These are phyloP conservation scores for Penicillium canescens DNA, from an alignment of 495 filamentous ascomycete genomes.

Conservation along the genomic window DNA sequence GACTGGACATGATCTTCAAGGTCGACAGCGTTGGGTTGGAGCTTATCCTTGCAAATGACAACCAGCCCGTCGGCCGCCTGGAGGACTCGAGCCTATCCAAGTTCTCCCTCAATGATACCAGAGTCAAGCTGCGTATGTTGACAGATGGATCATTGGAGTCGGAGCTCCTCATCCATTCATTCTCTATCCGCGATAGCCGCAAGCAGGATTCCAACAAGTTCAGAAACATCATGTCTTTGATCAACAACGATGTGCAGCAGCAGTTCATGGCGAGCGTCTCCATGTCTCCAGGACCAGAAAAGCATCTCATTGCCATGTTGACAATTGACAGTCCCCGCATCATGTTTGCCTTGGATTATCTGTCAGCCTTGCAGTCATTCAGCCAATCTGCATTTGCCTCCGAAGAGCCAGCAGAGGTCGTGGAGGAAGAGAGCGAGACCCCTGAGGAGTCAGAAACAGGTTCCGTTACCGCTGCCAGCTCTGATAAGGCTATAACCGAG, in stretches of 20 bases:
- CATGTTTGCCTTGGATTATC: slow-evolving; percentile 92
- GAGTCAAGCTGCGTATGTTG: slow-evolving; percentile 90
- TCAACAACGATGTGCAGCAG: slow-evolving; percentile 90
- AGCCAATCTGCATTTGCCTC: slow-evolving; percentile 66
- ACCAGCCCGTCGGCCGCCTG: slow-evolving; percentile 72
- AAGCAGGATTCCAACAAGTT: slow-evolving; percentile 88
- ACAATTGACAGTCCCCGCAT: slow-evolving; percentile 95
- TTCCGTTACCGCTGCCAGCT: slow-evolving; percentile 45
- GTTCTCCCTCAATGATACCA: slow-evolving; percentile 90
- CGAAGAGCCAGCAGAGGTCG: slow-evolving; percentile 43
- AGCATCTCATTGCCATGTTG: slow-evolving; percentile 83
- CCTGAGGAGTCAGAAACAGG: slow-evolving; percentile 60
- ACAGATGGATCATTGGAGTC: slow-evolving; percentile 91
- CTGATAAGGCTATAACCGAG: slow-evolving; percentile 29
- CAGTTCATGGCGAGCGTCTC: slow-evolving; percentile 96
- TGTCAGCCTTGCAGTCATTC: slow-evolving; percentile 86
- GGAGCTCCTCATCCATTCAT: slow-evolving; percentile 89
- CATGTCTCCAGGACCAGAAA: slow-evolving; percentile 82
- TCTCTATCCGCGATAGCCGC: slow-evolving; percentile 90
- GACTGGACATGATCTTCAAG: slow-evolving; percentile 90
- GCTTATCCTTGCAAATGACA: slow-evolving; percentile 73
- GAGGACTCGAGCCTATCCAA: slow-evolving; percentile 84
- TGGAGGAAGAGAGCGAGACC: slow-evolving; percentile 59
- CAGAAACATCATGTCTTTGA: slow-evolving; percentile 95
- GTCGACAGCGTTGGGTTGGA: slow-evolving; percentile 85